phyloP scores from a whole-genome alignment of 2,329 filamentous ascomycete genomes.

The Hymenotorrendiella dingleyae region DNA sequence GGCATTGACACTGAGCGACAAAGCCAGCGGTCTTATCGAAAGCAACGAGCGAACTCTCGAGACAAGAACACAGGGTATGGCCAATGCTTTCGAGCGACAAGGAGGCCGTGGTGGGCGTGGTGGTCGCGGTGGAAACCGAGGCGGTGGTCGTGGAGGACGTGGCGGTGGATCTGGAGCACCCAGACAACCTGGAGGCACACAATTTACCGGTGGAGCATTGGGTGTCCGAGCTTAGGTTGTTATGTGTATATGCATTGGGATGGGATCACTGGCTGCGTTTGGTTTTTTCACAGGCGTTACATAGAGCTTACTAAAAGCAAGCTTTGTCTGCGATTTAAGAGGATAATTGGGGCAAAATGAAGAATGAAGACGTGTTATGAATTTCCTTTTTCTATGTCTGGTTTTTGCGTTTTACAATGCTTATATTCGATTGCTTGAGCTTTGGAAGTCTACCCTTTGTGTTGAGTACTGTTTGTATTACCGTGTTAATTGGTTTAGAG shows the following conservation, averaged over 20 bases:
- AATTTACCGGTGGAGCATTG: constrained; percentile 77
- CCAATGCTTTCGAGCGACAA: constrained; percentile 92
- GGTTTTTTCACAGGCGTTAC: constrained; percentile 2
- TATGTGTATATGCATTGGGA: constrained; percentile 1
- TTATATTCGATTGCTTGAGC: too few relatives aligned
- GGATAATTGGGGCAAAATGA: constrained; percentile 3
- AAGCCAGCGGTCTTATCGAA: constrained; percentile 93
- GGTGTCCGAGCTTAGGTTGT: constrained; percentile 54
- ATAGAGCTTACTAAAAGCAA: constrained; percentile 7
- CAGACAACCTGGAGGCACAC: constrained; percentile 65
- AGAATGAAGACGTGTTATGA: too few relatives aligned
- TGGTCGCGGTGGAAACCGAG: constrained; percentile 45
- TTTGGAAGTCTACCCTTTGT: too few relatives aligned
- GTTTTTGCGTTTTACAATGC: too few relatives aligned
- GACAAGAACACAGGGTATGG: constrained; percentile 91
- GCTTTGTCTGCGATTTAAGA: constrained; percentile 2
- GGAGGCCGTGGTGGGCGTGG: constrained; percentile 65
- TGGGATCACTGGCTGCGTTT: not conserved
- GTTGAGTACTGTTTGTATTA: too few relatives aligned
- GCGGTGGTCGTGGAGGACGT: constrained; percentile 56
- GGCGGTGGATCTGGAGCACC: constrained; percentile 52
- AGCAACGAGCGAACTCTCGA: constrained; percentile 95
- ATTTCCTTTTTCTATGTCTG: too few relatives aligned
- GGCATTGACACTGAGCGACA: constrained; percentile 89
- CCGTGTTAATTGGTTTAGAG: too few relatives aligned